phyloP scores from a whole-genome alignment of 2,329 filamentous ascomycete genomes.

The Calonectria pseudoturangicola region DNA sequence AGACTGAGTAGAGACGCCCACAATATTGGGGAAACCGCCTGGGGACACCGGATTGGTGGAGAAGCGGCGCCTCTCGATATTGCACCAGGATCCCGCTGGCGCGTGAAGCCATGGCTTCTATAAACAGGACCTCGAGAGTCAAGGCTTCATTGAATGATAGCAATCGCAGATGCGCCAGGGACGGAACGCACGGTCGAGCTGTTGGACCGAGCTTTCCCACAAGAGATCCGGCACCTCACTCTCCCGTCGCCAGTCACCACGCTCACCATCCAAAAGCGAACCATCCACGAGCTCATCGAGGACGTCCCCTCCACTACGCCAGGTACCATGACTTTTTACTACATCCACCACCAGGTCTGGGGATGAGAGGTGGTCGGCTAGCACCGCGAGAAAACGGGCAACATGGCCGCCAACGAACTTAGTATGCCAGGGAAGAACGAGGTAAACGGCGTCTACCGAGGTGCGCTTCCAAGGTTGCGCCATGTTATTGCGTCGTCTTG shows the following conservation, averaged over 20 bases:
- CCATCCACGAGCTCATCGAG: slow-evolving; percentile 31
- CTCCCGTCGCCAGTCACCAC: slow-evolving; percentile 26
- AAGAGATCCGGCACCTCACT: slow-evolving; percentile 20
- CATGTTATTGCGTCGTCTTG: slow-evolving; percentile 1
- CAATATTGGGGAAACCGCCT: slow-evolving; percentile 13
- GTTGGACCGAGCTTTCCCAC: slow-evolving; percentile 35
- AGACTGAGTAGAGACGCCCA: neutral
- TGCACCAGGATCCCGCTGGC: slow-evolving; percentile 28
- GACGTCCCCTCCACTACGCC: slow-evolving; percentile 35
- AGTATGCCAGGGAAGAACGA: slow-evolving; percentile 28
- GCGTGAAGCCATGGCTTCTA: slow-evolving; percentile 32
- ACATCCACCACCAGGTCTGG: slow-evolving; percentile 25
- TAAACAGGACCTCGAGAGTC: slow-evolving; percentile 23
- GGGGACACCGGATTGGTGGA: slow-evolving; percentile 27
- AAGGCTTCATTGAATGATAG: slow-evolving; percentile 10
- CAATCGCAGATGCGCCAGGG: slow-evolving; percentile 27
- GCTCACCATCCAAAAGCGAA: slow-evolving; percentile 24
- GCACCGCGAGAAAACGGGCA: slow-evolving; percentile 15
- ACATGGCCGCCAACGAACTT: slow-evolving; percentile 23
- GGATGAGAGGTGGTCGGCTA: slow-evolving; percentile 20
- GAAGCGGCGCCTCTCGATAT: slow-evolving; percentile 6
- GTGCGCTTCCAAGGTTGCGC: slow-evolving; percentile 25
- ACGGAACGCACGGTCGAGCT: slow-evolving; percentile 36
- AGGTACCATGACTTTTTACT: slow-evolving; percentile 26
- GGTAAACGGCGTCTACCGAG: slow-evolving; percentile 32